Base-by-base conservation (phyloP, 306 rosid genomes). In the Vigna nakashimae region DNA sequence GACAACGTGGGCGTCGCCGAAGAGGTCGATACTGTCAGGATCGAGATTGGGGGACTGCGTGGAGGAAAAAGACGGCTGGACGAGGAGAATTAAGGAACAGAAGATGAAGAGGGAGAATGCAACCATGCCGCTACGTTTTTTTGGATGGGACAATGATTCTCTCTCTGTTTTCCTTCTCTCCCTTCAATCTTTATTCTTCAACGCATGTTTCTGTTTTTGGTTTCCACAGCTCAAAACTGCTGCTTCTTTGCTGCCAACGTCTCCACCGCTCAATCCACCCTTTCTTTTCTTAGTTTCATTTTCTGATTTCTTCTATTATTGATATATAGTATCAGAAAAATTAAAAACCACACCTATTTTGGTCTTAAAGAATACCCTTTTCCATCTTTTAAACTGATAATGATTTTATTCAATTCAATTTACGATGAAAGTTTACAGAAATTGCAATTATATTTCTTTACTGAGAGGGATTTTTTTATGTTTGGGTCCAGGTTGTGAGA, bases 1-100 rank as follows among this genome's bases (percentile, higher is more conserved):
- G 69, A 71, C 79, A 50, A 67, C 15, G 32, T 73, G 66, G 64
- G 97, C 94, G 74, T 87, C 92, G 13, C 91, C 93, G 78, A 85
- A 18, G 74, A 92, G 87, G 20, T 74, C 60, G 34, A 80, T 69
- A 38, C 84, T 68, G 51, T 86, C 79, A 36, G 88, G 67, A 73
- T 90, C 91, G 42, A 92, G 87, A 46, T 73, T 80, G 78, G 80
- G 80, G 72, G 87, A 1, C n/a, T 38, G 74, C 8, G 67, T 0
- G 6, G 80, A 12, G 2, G 76, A 72, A 30, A 75, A 67, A 78
- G 76, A 72, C 69, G 90, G 85, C 53, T 69, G 66, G 0, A 83
- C 34, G 32, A 77, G 26, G 30, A 76, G 79, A 79, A 80, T 49
- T 36, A 79, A 52, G 76, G 82, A 74, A 36, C 12, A 60, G 28